Evolutionary conservation across 2,329 filamentous ascomycete genomes (phyloP).

Genomic region (Torrubiellomyces zombiae): DNA sequence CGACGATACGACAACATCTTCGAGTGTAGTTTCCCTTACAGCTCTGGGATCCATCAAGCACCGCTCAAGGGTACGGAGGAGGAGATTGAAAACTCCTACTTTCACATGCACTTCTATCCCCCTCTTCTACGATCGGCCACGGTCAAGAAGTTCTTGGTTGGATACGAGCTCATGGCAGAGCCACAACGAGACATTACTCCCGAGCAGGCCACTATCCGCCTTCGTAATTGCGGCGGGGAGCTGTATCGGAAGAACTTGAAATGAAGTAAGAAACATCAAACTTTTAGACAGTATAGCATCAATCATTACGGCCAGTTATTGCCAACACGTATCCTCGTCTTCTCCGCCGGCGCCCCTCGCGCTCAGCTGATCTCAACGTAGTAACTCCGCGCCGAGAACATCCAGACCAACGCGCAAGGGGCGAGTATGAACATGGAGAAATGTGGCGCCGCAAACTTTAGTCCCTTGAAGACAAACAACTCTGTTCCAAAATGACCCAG

Average conservation of each 20-base stretch:
- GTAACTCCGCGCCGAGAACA: constrained; percentile 48
- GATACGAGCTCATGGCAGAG: constrained; percentile 91
- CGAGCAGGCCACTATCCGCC: constrained; percentile 71
- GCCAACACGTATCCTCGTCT: too few relatives aligned
- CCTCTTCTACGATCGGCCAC: constrained; percentile 83
- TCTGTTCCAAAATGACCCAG: constrained; percentile 66
- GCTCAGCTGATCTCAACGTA: constrained; percentile 38
- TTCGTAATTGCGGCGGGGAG: constrained; percentile 62
- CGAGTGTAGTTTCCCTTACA: constrained; percentile 92
- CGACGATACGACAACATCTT: constrained; percentile 93
- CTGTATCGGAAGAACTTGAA: constrained; percentile 55
- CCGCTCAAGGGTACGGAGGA: constrained; percentile 67
- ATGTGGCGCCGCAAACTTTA: constrained; percentile 43
- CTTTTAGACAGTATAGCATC: background rate
- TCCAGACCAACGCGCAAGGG: constrained; percentile 38
- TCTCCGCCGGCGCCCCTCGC: background rate
- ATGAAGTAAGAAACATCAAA: constrained; percentile 3
- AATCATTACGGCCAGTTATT: background rate
- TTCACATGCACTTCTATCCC: constrained; percentile 97
- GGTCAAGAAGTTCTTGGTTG: constrained; percentile 89
- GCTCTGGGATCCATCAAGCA: constrained; percentile 90
- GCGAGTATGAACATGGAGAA: constrained; percentile 37
- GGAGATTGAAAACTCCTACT: constrained; percentile 73
- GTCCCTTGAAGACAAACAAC: constrained; percentile 62
- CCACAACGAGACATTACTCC: constrained; percentile 97